Evolutionary conservation across 768 basidiomycete genomes (phyloP).

Genomic region (Serendipita indica): DNA sequence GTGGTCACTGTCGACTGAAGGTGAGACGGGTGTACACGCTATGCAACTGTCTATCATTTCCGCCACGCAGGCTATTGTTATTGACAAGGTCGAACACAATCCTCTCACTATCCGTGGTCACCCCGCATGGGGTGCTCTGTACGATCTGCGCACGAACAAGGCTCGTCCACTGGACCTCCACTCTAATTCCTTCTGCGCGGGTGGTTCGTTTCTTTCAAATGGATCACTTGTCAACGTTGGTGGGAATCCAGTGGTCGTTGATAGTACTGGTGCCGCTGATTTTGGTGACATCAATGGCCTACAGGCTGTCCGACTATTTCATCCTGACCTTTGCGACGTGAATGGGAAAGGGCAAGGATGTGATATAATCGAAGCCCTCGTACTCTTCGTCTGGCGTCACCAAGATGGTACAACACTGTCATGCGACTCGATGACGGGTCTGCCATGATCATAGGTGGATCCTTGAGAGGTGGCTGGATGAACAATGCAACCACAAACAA

Average conservation of each 20-base stretch:
- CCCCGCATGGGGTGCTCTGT: conserved; percentile 69
- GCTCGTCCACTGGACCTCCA: conserved; percentile 44
- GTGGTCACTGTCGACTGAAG: conserved; percentile 51
- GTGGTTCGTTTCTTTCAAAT: conserved; percentile 61
- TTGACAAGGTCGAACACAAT: conserved; percentile 82
- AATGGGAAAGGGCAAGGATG: conserved; percentile 34
- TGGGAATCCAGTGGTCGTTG: conserved; percentile 62
- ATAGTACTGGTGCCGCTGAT: conserved; percentile 48
- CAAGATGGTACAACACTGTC: conserved; percentile 70
- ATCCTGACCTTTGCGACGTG: conserved; percentile 37
- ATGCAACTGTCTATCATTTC: conserved; percentile 67
- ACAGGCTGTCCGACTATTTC: conserved; percentile 56
- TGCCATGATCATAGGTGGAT: conserved; percentile 70
- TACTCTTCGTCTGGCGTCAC: conserved; percentile 54
- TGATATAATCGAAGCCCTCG: conserved; percentile 46
- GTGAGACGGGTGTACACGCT: conserved; percentile 60
- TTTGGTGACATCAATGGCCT: conserved; percentile 64
- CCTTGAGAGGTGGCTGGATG: conserved; percentile 72
- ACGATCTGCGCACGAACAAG: conserved; percentile 48
- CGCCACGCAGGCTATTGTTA: conserved; percentile 47
- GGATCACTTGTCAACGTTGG: conserved; percentile 68
- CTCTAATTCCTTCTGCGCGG: conserved; percentile 80
- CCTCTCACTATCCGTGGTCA: conserved; percentile 57
- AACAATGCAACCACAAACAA: conserved; percentile 71
- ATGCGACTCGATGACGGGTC: conserved; percentile 61